Conservation (phyloP, 768 basidiomycete genomes). For the Coprinopsis cinerea region DNA sequence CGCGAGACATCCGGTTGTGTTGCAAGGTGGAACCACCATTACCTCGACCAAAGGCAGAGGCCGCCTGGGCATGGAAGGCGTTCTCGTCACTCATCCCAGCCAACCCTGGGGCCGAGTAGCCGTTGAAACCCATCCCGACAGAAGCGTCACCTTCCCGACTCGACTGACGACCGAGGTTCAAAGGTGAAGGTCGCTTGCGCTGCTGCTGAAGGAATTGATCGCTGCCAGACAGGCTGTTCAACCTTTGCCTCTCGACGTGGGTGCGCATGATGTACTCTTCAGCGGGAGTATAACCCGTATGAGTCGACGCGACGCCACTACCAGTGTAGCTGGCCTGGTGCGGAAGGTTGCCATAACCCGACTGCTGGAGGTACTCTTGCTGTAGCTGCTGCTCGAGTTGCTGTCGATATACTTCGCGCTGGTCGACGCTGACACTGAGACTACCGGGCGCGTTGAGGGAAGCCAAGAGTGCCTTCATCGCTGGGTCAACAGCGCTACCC, state of each 20-base stretch:
- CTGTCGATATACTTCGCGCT: constrained; percentile 2
- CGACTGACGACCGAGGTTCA: constrained; percentile 7
- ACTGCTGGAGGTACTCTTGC: constrained; percentile 4
- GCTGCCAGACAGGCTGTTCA: constrained; percentile 18
- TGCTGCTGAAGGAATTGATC: constrained; percentile 18
- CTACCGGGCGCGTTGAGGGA: constrained; percentile 1
- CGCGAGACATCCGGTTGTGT: constrained; percentile 2
- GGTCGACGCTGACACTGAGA: not conserved
- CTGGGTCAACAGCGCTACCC: constrained; percentile 4
- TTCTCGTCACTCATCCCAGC: constrained; percentile 23
- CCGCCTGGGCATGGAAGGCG: constrained; percentile 29
- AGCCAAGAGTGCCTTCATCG: constrained; percentile 4
- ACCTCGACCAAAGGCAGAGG: not conserved
- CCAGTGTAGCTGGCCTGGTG: constrained; percentile 1
- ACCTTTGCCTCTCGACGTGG: constrained; percentile 27
- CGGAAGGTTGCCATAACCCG: not conserved
- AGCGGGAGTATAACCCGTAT: constrained; percentile 57
- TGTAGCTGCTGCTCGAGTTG: constrained; percentile 7
- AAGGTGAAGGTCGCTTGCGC: constrained; percentile 9
- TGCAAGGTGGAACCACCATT: constrained; percentile 1
- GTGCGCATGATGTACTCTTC: constrained; percentile 66
- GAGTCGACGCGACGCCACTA: constrained; percentile 9
- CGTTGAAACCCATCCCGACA: constrained; percentile 13
- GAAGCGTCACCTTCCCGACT: not conserved
- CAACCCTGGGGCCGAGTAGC: constrained; percentile 6